These are phyloP conservation scores for Hebeloma cylindrosporum DNA, from an alignment of 768 basidiomycete genomes.

Conservation along the genomic window DNA sequence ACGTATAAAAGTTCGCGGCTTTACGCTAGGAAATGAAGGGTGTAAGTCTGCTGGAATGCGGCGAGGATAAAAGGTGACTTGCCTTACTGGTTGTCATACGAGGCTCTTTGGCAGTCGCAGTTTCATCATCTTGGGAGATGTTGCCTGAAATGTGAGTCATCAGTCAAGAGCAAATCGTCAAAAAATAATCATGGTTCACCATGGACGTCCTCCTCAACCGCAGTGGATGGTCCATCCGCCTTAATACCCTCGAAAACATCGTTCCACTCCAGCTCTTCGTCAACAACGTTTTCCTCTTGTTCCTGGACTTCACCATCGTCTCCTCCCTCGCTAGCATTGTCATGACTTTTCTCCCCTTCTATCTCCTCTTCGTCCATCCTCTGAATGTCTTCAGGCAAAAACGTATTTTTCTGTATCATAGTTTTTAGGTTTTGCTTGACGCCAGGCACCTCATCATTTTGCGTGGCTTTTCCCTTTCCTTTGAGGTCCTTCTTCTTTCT, in stretches of 20 bases:
- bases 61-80: slow-evolving; percentile 11
- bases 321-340: slow-evolving; percentile 36
- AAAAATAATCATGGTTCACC: slow-evolving; percentile 14
- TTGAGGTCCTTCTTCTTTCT: slow-evolving; percentile 46
- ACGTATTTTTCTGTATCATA: slow-evolving; percentile 87
- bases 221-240: slow-evolving; percentile 18
- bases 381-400: slow-evolving; percentile 80
- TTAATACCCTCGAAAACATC: slow-evolving; percentile 75
- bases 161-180: slow-evolving; percentile 3
- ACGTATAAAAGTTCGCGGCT: slow-evolving; percentile 85
- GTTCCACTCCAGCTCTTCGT: slow-evolving; percentile 74
- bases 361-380: slow-evolving; percentile 57
- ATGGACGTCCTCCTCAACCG: slow-evolving; percentile 25
- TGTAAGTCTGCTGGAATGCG: background rate
- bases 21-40: slow-evolving; percentile 57
- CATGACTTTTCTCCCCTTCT: slow-evolving; percentile 42
- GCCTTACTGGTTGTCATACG: slow-evolving; percentile 97
- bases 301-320: slow-evolving; percentile 40
- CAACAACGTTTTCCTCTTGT: slow-evolving; percentile 48
- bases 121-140: slow-evolving; percentile 33
- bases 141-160: slow-evolving; percentile 11
- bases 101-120: slow-evolving; percentile 47
- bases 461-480: slow-evolving; percentile 54
- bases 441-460: slow-evolving; percentile 46
- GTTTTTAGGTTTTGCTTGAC: slow-evolving; percentile 86